phyloP scores from a whole-genome alignment of 768 basidiomycete species.

The Tricholoma hemisulphureum region DNA sequence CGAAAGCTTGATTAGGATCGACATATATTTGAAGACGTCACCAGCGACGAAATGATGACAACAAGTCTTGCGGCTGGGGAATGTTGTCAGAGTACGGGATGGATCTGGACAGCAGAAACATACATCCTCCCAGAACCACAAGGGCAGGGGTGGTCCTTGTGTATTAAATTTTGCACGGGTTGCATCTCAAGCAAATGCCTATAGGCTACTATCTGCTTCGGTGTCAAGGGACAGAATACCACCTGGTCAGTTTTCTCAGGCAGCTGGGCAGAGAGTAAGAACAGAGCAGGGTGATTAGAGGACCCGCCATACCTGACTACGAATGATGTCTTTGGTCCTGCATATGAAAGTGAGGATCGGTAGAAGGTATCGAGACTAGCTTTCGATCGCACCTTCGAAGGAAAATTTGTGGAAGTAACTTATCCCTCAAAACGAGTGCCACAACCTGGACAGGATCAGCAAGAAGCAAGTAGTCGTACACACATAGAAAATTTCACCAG shows the following conservation, averaged over 20 bases:
- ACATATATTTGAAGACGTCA: constrained; percentile 75
- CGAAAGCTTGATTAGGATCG: constrained; percentile 80
- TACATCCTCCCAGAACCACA: constrained; percentile 66
- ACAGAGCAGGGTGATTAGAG: neutral
- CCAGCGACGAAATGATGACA: constrained; percentile 52
- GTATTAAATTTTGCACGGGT: constrained; percentile 68
- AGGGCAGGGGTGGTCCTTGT: constrained; percentile 67
- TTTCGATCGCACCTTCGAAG: constrained; percentile 57
- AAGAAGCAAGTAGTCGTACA: neutral
- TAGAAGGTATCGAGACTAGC: neutral
- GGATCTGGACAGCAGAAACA: constrained; percentile 17
- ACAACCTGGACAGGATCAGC: constrained; percentile 42
- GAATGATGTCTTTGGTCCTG: constrained; percentile 80
- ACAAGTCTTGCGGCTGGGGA: constrained; percentile 40
- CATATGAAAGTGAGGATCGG: constrained; percentile 13
- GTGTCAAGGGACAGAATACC: constrained; percentile 88
- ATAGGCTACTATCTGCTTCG: constrained; percentile 70
- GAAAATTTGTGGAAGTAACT: constrained; percentile 80
- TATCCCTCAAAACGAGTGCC: constrained; percentile 59
- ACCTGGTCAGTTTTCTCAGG: constrained; percentile 89
- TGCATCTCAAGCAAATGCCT: constrained; percentile 63
- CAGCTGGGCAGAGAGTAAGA: constrained; percentile 44
- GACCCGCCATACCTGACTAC: constrained; percentile 49
- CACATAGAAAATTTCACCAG: constrained; percentile 33
- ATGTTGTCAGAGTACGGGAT: constrained; percentile 3